These are phyloP conservation scores for Candida sanyaensis DNA, from an alignment of 1,139 yeast genomes.

Conservation along the genomic window DNA sequence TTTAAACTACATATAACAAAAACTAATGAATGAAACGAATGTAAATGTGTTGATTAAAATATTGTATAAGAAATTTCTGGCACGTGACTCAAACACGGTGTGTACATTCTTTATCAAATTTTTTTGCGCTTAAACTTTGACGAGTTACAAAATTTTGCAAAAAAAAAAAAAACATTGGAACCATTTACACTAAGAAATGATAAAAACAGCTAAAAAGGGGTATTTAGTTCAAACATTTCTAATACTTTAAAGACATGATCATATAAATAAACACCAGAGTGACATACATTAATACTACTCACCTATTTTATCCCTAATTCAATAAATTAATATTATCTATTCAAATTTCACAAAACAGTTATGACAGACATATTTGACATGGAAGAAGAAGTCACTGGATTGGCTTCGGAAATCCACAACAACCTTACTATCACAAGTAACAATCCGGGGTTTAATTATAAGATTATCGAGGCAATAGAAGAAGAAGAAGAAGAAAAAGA, in stretches of 20 bases:
- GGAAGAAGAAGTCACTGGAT: slow-evolving; percentile 13
- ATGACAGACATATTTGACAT: slow-evolving; percentile 19
- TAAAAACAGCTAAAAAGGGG: neutral
- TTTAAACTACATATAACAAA: slow-evolving; percentile 1
- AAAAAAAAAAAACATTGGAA: neutral
- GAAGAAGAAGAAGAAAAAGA: slow-evolving; percentile 8
- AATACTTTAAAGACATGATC: neutral
- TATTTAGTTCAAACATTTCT: neutral
- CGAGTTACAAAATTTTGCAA: too few species aligned
- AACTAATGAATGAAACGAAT: too few species aligned
- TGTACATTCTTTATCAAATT: too few species aligned
- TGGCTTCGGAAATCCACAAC: slow-evolving; percentile 4
- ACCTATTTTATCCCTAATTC: neutral
- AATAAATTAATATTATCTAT: neutral
- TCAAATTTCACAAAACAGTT: neutral
- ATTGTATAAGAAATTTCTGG: too few species aligned
- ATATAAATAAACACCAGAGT: neutral
- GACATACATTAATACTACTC: neutral
- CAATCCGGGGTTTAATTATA: slow-evolving; percentile 10
- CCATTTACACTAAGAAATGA: neutral
- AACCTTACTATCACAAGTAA: neutral
- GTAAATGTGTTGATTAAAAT: too few species aligned
- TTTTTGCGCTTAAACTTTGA: too few species aligned
- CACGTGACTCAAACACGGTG: too few species aligned
- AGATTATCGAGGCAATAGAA: slow-evolving; percentile 10